These are phyloP conservation scores for Vanrija pseudolonga DNA, from an alignment of 1,284 basidiomycete genomes.

Conservation along the genomic window DNA sequence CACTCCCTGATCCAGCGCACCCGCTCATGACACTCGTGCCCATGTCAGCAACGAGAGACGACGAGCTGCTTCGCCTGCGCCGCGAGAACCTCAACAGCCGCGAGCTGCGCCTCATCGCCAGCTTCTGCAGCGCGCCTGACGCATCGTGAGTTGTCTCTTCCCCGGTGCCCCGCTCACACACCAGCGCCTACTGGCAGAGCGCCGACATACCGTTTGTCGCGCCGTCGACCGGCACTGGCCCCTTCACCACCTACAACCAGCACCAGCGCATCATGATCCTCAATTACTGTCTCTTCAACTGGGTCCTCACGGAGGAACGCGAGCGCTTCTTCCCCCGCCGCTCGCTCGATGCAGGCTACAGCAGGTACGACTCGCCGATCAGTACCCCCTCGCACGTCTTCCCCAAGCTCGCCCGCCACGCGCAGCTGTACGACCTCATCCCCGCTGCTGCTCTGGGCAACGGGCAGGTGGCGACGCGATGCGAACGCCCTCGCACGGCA, in stretches of 20 bases:
- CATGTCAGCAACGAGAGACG: too few species aligned
- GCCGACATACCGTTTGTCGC: background rate
- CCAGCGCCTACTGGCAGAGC: conserved; percentile 1
- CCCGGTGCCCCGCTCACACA: too few species aligned
- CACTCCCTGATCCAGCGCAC: too few species aligned
- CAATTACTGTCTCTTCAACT: conserved; percentile 9
- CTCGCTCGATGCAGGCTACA: background rate
- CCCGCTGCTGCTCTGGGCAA: background rate
- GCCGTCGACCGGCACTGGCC: background rate
- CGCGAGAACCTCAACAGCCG: too few species aligned
- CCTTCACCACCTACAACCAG: background rate
- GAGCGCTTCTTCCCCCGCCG: conserved; percentile 5
- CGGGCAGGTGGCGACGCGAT: conserved; percentile 4
- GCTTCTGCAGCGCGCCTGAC: too few species aligned
- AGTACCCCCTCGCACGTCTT: background rate
- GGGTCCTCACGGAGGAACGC: background rate
- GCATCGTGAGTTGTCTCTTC: too few species aligned
- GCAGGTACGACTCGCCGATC: too few species aligned
- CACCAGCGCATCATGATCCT: conserved; percentile 5
- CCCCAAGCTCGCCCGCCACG: background rate
- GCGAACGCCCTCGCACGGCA: conserved; percentile 5
- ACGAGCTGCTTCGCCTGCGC: too few species aligned
- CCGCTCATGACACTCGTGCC: too few species aligned
- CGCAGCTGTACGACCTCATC: conserved; percentile 11
- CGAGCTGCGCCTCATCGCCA: too few species aligned